Percentiles rank a stretch among this genome's conserved stretches.
Conservation (phyloP, 768 basidiomycete species). For the Auricularia cornea region DNA sequence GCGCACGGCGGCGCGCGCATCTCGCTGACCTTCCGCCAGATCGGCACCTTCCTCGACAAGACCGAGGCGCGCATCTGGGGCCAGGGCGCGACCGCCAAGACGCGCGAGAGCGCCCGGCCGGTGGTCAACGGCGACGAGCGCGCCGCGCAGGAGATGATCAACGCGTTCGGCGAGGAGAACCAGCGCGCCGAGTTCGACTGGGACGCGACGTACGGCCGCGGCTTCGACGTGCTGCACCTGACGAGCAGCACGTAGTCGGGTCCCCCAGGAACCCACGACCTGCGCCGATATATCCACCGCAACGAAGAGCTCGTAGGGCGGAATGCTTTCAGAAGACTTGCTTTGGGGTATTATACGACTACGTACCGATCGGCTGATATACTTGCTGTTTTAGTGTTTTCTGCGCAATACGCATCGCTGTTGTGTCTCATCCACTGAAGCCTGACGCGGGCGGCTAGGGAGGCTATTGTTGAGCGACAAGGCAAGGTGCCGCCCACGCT, state of each 20-base stretch:
- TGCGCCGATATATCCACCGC: too few species aligned
- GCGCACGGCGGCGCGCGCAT: constrained; percentile 56
- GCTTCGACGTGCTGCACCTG: constrained; percentile 64
- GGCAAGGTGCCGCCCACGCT: too few species aligned
- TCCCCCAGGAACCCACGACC: not conserved
- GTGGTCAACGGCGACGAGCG: constrained; percentile 47
- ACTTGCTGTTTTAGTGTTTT: too few species aligned
- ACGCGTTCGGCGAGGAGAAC: constrained; percentile 69
- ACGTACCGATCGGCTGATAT: too few species aligned
- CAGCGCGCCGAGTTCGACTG: constrained; percentile 62
- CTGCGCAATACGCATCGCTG: too few species aligned
- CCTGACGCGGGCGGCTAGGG: too few species aligned
- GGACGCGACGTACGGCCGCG: constrained; percentile 54
- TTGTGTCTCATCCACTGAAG: too few species aligned
- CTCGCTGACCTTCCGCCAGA: constrained; percentile 70
- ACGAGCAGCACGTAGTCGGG: not conserved
- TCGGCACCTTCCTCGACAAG: constrained; percentile 58
- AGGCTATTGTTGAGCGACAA: too few species aligned
- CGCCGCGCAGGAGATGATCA: constrained; percentile 37
- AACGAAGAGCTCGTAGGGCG: too few species aligned
- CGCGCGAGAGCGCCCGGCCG: constrained; percentile 39
- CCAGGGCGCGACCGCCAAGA: constrained; percentile 64
- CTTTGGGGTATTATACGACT: too few species aligned
- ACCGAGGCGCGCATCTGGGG: constrained; percentile 55
- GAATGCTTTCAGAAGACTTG: too few species aligned